Conservation (phyloP, 495 filamentous ascomycete species). For the Aspergillus panamensis region DNA sequence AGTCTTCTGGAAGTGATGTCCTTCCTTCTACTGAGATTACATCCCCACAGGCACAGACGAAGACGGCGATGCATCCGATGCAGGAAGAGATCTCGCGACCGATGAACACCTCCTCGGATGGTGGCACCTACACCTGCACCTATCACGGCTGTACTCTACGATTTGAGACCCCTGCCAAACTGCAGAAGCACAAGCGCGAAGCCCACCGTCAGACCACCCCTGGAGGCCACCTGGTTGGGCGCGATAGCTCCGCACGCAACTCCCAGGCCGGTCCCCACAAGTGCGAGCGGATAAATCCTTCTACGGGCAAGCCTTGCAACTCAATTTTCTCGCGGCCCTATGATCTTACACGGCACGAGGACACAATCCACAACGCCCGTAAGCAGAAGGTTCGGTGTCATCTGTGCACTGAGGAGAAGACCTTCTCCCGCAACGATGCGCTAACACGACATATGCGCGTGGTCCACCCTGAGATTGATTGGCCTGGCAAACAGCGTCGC, state of each 20-base stretch:
- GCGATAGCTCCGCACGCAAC: conserved; percentile 60
- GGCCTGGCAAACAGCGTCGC: conserved; percentile 61
- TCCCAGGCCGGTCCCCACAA: conserved; percentile 85
- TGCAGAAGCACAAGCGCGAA: conserved; percentile 96
- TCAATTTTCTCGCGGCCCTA: conserved; percentile 96
- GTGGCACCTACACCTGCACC: conserved; percentile 91
- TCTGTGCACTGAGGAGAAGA: conserved; percentile 95
- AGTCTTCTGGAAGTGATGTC: conserved; percentile 58
- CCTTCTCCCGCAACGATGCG: conserved; percentile 88
- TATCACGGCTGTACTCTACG: conserved; percentile 86
- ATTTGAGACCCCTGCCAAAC: conserved; percentile 79
- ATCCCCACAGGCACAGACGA: conserved; percentile 28
- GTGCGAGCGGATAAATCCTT: conserved; percentile 90
- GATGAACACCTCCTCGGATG: conserved; percentile 62
- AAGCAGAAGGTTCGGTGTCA: conserved; percentile 96
- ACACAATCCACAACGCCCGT: conserved; percentile 91
- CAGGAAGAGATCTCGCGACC: conserved; percentile 50
- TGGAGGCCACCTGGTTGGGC: conserved; percentile 38
- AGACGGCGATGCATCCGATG: conserved; percentile 25
- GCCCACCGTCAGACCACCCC: conserved; percentile 68
- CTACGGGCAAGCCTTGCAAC: conserved; percentile 94
- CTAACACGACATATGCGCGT: conserved; percentile 90
- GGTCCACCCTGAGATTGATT: conserved; percentile 81
- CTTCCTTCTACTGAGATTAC: conserved; percentile 27
- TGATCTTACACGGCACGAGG: conserved; percentile 94